These are phyloP conservation scores for Kitagawia praeruptora DNA, from an alignment of 129 eudicot species.

Conservation along the genomic window DNA sequence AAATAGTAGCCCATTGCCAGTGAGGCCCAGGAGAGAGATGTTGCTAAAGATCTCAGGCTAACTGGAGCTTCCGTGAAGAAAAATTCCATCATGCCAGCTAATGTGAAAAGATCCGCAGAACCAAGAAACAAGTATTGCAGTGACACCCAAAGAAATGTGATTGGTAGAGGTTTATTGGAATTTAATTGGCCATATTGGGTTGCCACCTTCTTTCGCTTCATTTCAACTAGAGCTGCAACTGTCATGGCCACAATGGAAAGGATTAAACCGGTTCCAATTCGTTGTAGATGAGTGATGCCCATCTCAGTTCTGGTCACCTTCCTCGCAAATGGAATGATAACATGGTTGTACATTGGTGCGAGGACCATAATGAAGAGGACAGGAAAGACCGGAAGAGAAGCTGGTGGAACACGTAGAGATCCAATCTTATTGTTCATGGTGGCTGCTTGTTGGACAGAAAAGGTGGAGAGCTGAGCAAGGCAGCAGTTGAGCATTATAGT, in stretches of 20 bases:
- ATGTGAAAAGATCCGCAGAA: constrained; percentile 78
- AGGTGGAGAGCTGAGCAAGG: constrained; percentile 92
- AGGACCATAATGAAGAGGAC: constrained; percentile 59
- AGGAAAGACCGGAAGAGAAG: constrained; percentile 76
- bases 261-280: constrained; percentile 66
- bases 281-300: constrained; percentile 59
- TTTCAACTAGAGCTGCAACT: constrained; percentile 63
- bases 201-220: constrained; percentile 54
- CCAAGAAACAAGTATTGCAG: constrained; percentile 79
- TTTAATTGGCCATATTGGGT: constrained; percentile 19
- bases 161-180: constrained; percentile 39
- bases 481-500: constrained; percentile 90
- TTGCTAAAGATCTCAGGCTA: constrained; percentile 74
- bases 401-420: constrained; percentile 60
- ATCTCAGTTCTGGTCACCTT: constrained; percentile 49
- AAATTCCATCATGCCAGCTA: constrained; percentile 77
- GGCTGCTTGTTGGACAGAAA: constrained; percentile 88
- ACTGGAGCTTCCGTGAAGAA: constrained; percentile 74
- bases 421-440: constrained; percentile 67
- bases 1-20: constrained; percentile 86
- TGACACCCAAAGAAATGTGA: constrained; percentile 74
- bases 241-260: constrained; percentile 66
- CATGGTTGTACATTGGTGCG: constrained; percentile 65
- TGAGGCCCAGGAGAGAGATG: constrained; percentile 90
- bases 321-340: constrained; percentile 66